phyloP scores from a whole-genome alignment of 2,329 filamentous ascomycete species.

The Claviceps monticola region DNA sequence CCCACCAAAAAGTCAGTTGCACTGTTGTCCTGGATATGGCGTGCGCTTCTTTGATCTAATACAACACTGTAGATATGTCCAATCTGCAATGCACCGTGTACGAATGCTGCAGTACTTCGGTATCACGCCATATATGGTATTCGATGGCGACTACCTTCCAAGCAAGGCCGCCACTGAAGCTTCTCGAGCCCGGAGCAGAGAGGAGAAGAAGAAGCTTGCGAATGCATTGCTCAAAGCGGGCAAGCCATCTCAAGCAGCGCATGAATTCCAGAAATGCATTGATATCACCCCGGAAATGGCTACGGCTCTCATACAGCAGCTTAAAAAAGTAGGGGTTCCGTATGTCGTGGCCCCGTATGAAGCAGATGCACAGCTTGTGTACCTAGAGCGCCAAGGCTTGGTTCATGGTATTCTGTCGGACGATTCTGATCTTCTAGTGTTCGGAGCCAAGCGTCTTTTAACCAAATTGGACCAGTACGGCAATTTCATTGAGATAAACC shows the following conservation, averaged over 20 bases:
- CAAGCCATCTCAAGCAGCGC: slow-evolving; percentile 63
- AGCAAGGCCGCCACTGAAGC: slow-evolving; percentile 84
- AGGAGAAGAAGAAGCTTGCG: slow-evolving; percentile 62
- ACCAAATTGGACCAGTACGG: slow-evolving; percentile 94
- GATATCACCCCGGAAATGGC: slow-evolving; percentile 97
- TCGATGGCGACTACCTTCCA: slow-evolving; percentile 88
- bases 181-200: slow-evolving; percentile 58
- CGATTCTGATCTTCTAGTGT: slow-evolving; percentile 91
- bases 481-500: slow-evolving; percentile 82
- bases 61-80: slow-evolving; percentile 53
- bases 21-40: slow-evolving; percentile 4
- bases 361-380: slow-evolving; percentile 92
- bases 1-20: slow-evolving; percentile 65
- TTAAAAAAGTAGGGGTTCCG: slow-evolving; percentile 65
- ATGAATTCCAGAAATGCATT: slow-evolving; percentile 86
- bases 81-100: slow-evolving; percentile 80
- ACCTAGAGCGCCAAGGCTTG: slow-evolving; percentile 73
- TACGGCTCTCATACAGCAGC: slow-evolving; percentile 73
- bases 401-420: slow-evolving; percentile 86
- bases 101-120: slow-evolving; percentile 91
- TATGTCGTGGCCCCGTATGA: slow-evolving; percentile 96
- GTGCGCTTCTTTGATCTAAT: not conserved
- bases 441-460: slow-evolving; percentile 77
- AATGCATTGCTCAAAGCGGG: slow-evolving; percentile 71
- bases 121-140: slow-evolving; percentile 86